Evolutionary conservation across 2,329 filamentous ascomycete genomes (phyloP), one percentile per base, ranked within the genome.

Genomic region (Venturia effusa): DNA sequence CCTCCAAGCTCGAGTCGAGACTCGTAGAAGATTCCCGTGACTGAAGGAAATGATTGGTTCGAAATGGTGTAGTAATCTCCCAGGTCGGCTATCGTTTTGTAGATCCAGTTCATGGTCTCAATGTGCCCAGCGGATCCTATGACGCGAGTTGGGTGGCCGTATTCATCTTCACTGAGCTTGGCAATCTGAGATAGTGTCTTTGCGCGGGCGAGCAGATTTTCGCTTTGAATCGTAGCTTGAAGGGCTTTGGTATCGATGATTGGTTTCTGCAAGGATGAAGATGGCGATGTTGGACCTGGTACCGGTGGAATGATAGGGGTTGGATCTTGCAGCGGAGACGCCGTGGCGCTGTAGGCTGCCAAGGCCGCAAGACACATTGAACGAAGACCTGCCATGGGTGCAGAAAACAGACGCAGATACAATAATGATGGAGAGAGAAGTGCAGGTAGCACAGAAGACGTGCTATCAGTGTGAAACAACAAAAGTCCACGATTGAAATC

Each of bases 121-220:
- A 65, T 61, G 59, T 70, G 63, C 6, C 61, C 65, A 59, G 65
- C 59, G n/a, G 41, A 32, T 37, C 87, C 87, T 67, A 90, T 89
- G 27, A 89, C 87, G 62, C 87, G 81, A 1, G 87, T 90, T 1
- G 87, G 87, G 68, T 87, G 87, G 66, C 83, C 82, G 70, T 85
- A 88, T 67, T 88, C 84, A 1, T 80, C 76, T 66, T 82, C 75
- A 13, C 81, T 80, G 62, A 80, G 76, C 72, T 86, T 78, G 0
- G 87, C 86, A 64, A 89, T 82, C 61, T 81, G 76, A 68, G 82
- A 89, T 10, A 90, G 80, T 48, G 83, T 73, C 68, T 86, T 77
- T 4, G 87, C 84, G 24, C 86, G 83, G 5, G 77, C 73, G 51
- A 86, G 73, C 7, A 90, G 81, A 30, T 81, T 83, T 22, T 82